phyloP scores from a whole-genome alignment of 352 stramenopile genomes.

The Phytophthora macrochlamydospora region DNA sequence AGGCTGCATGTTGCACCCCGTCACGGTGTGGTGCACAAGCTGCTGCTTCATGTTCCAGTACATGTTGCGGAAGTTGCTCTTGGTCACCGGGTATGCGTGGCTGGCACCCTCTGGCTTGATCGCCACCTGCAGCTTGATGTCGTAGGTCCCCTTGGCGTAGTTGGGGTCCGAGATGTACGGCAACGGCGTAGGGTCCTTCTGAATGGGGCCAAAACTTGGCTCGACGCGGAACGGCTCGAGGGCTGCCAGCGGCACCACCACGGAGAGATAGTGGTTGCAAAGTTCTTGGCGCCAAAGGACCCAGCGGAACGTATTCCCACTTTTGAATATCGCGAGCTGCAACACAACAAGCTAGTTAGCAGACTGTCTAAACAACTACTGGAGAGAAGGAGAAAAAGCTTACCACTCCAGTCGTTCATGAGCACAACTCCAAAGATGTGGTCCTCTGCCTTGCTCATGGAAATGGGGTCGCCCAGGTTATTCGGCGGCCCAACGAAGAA shows the following conservation, averaged over 20 bases:
- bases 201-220: slow-evolving; percentile 90
- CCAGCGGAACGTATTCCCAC: slow-evolving; percentile 98
- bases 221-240: slow-evolving; percentile 93
- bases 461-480: slow-evolving; percentile 87
- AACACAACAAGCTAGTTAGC: neutral
- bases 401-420: slow-evolving; percentile 98
- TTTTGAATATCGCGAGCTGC: slow-evolving; percentile 91
- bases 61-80: slow-evolving; percentile 96
- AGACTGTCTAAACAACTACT: neutral
- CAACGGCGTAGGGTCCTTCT: slow-evolving; percentile 89
- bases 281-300: slow-evolving; percentile 97
- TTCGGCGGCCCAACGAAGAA: slow-evolving; percentile 94
- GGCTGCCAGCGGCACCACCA: slow-evolving; percentile 96
- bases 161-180: slow-evolving; percentile 94
- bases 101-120: slow-evolving; percentile 66
- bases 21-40: slow-evolving; percentile 97
- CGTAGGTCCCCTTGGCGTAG: slow-evolving; percentile 88
- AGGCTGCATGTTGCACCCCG: slow-evolving; percentile 96
- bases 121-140: slow-evolving; percentile 87
- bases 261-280: slow-evolving; percentile 95
- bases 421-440: slow-evolving; percentile 98
- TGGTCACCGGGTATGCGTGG: slow-evolving; percentile 76
- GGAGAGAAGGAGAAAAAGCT: slow-evolving; percentile 2
- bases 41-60: slow-evolving; percentile 98
- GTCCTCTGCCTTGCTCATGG: slow-evolving; percentile 91